Evolutionary conservation across 306 rosid genomes (phyloP).

Genomic region (Senna tora): DNA sequence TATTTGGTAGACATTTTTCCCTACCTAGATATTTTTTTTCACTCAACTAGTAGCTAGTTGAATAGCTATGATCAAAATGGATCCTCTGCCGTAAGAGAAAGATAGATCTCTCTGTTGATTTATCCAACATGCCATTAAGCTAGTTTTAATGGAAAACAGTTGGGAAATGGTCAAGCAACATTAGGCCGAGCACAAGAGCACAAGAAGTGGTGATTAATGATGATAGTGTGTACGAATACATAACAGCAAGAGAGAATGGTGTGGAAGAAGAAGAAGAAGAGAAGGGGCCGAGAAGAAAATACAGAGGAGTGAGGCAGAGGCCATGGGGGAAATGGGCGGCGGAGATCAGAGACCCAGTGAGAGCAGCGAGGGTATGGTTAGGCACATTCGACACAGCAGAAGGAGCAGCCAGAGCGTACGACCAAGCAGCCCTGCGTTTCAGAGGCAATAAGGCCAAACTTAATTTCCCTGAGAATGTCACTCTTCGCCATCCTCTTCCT

Average conservation of each 20-base stretch:
- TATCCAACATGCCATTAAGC: no score
- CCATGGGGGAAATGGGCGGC: slow-evolving; percentile 88
- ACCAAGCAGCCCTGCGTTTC: slow-evolving; percentile 62
- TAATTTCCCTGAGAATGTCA: slow-evolving; percentile 70
- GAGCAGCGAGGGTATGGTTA: slow-evolving; percentile 67
- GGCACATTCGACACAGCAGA: slow-evolving; percentile 67
- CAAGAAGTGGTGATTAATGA: background rate
- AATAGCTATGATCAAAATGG: no score
- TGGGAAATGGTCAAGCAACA: slow-evolving; percentile 24
- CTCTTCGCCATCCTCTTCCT: slow-evolving; percentile 23
- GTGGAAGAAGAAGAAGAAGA: slow-evolving; percentile 18
- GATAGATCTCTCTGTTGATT: no score
- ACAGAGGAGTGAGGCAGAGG: slow-evolving; percentile 79
- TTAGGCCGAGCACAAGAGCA: background rate
- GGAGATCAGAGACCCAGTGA: slow-evolving; percentile 67
- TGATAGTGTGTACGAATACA: slow-evolving; percentile 45
- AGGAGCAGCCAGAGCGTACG: slow-evolving; percentile 64
- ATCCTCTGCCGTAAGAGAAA: no score
- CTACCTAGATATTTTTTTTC: no score
- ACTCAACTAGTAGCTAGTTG: no score
- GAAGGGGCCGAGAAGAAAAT: slow-evolving; percentile 43
- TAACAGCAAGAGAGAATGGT: background rate
- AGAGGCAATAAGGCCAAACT: slow-evolving; percentile 74
- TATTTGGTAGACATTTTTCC: no score
- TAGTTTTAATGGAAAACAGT: slow-evolving; percentile 33